Evolutionary conservation across 2,329 filamentous ascomycete species (phyloP).

Genomic region (Fusarium globosum): DNA sequence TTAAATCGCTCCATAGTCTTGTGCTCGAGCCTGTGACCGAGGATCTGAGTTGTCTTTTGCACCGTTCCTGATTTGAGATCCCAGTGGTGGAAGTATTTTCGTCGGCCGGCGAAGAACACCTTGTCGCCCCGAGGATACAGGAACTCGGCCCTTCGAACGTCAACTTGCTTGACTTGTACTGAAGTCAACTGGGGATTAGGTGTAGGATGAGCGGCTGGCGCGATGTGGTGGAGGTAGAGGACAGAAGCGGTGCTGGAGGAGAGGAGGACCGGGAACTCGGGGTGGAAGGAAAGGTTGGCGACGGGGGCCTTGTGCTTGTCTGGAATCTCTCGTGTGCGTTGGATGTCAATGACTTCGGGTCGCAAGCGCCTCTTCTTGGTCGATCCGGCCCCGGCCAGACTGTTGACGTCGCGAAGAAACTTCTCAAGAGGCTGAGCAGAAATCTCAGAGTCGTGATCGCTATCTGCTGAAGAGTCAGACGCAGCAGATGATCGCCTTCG

Average conservation of each 20-base stretch:
- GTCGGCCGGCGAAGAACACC: slow-evolving; percentile 88
- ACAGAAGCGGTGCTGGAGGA: slow-evolving; percentile 89
- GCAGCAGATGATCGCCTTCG: slow-evolving; percentile 64
- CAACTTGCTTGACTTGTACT: slow-evolving; percentile 84
- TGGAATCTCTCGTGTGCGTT: slow-evolving; percentile 86
- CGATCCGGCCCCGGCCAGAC: slow-evolving; percentile 67
- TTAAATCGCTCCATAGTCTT: slow-evolving; percentile 92
- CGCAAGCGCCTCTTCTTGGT: slow-evolving; percentile 77
- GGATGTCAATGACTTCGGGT: slow-evolving; percentile 90
- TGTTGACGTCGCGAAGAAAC: slow-evolving; percentile 79
- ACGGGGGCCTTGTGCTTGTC: slow-evolving; percentile 82
- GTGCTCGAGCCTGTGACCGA: slow-evolving; percentile 83
- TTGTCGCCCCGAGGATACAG: slow-evolving; percentile 76
- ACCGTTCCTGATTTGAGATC: slow-evolving; percentile 84
- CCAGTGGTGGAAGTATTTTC: slow-evolving; percentile 95
- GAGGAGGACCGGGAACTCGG: slow-evolving; percentile 85
- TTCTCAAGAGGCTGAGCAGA: slow-evolving; percentile 81
- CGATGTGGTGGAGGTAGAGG: slow-evolving; percentile 89
- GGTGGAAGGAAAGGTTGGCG: slow-evolving; percentile 89
- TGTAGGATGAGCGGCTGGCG: slow-evolving; percentile 76
- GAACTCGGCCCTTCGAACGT: slow-evolving; percentile 87
- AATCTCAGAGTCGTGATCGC: slow-evolving; percentile 68
- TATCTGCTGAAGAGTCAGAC: slow-evolving; percentile 63
- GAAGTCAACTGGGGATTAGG: slow-evolving; percentile 93
- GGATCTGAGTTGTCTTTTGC: slow-evolving; percentile 81